Evolutionary conservation across 192 early-diverging fungal genomes (phyloP).

Genomic region (Linnemannia hyalina): DNA sequence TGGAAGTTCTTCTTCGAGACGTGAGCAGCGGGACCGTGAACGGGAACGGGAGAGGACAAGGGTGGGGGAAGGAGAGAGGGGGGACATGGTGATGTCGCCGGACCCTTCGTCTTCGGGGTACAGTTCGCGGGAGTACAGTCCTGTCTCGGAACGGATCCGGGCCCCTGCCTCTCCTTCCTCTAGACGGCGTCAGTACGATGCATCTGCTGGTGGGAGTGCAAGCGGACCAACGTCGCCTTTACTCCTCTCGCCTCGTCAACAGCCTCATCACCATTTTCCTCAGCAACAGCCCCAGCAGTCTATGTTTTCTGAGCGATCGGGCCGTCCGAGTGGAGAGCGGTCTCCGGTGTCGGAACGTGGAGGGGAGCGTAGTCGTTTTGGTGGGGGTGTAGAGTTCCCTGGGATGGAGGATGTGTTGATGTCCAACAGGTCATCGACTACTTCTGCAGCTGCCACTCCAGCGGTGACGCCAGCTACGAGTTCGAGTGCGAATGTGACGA

Average conservation of each 20-base stretch:
- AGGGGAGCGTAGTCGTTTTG: not conserved
- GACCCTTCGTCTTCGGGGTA: not conserved
- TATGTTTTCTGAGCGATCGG: not conserved
- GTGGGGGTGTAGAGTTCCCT: not conserved
- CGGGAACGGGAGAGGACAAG: not conserved
- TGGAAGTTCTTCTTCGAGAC: not conserved
- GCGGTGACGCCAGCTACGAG: not conserved
- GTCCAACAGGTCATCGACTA: not conserved
- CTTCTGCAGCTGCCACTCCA: not conserved
- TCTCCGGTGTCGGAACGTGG: not conserved
- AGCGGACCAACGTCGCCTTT: not conserved
- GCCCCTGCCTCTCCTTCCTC: not conserved
- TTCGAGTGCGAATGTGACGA: not conserved
- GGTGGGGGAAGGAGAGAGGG: not conserved
- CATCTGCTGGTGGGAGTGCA: not conserved
- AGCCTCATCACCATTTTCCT: not conserved
- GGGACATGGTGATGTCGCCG: not conserved
- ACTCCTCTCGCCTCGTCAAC: not conserved
- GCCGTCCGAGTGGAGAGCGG: not conserved
- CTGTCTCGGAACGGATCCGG: not conserved
- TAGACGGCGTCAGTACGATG: not conserved
- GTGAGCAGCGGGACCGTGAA: not conserved
- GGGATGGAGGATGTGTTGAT: constrained; percentile 4
- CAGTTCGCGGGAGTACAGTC: not conserved
- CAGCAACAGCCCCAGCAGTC: not conserved